Conservation (phyloP, 2,329 filamentous ascomycete species). For the Stagonosporopsis cucurbitacearum region DNA sequence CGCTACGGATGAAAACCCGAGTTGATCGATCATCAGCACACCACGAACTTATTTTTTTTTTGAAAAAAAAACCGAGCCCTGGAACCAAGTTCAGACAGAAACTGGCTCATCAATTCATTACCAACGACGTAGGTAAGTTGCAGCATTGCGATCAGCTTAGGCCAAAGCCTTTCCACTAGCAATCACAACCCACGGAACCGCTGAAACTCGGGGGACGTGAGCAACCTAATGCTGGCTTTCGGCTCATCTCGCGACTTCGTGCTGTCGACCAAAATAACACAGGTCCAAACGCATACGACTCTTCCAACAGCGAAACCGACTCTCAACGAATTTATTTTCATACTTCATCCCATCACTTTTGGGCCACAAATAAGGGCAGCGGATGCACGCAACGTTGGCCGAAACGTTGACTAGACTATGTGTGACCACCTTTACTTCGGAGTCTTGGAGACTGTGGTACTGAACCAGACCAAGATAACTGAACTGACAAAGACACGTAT, state of each 20-base stretch:
- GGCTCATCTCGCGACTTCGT: background rate
- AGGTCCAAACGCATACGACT: background rate
- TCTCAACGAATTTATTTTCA: background rate
- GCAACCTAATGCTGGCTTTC: background rate
- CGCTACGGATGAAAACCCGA: constrained; percentile 5
- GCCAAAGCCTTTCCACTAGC: no score
- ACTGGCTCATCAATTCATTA: no score
- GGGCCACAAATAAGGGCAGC: background rate
- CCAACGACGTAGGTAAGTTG: no score
- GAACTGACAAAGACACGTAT: no score
- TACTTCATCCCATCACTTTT: background rate
- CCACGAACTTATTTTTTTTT: no score
- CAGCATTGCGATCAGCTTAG: no score
- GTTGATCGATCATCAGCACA: background rate
- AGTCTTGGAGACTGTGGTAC: no score
- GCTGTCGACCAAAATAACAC: background rate
- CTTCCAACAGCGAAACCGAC: background rate
- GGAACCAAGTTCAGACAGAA: no score
- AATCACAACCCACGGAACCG: background rate
- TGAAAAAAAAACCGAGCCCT: no score
- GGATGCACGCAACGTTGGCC: background rate
- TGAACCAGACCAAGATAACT: no score
- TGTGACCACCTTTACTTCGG: no score
- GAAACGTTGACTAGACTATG: background rate
- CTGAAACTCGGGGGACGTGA: background rate